Evolutionary conservation across 192 early-diverging fungal species (phyloP), one percentile per base, ranked within the genome.

Genomic region (Coemansia sp.): DNA sequence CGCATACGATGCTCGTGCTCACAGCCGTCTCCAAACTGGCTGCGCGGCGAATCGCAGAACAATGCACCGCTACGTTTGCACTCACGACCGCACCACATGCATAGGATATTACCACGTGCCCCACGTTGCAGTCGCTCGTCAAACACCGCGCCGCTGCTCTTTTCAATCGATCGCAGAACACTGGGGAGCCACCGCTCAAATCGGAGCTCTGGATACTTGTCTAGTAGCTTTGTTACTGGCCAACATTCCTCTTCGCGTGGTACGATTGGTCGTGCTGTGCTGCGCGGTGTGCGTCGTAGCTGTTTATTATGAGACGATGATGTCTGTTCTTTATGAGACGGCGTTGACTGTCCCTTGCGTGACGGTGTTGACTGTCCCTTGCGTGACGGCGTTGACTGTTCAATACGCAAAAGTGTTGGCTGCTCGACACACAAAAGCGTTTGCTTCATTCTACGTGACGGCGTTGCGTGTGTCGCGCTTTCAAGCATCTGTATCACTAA

Each of bases 1-100:
- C 79, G 72, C 58, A 81, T 58, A 1, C 73, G 69, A 63, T 75
- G 73, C 60, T 81, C 79, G 56, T 81, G 79, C 47, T 69, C 69
- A 49, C 77, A 79, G 52, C 75, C 75, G 56, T 78, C 63, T 54
- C 66, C 75, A 53, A 69, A 68, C 38, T 54, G 37, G 6, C 55
- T 25, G 0, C 17, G 56, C 48, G 29, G 35, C 17, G 49, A 10
- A 6, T 55, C 4, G 56, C 78, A 81, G 56, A 75, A 81, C 39
- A 81, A 43, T 19, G 50, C 15, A 15, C 23, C 39, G 50, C 7
- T 23, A 47, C 39, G 27, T 0, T 32, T 37, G 22, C 72, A 69
- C 43, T 81, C 79, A 11, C 58, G 41, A 24, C 73, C 62, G 43
- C 79, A 81, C 73, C 73, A 81, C 45, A 75, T 60, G 25, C 79